phyloP scores from a whole-genome alignment of 2,329 filamentous ascomycete genomes.

The Pestalotiopsis sp. region DNA sequence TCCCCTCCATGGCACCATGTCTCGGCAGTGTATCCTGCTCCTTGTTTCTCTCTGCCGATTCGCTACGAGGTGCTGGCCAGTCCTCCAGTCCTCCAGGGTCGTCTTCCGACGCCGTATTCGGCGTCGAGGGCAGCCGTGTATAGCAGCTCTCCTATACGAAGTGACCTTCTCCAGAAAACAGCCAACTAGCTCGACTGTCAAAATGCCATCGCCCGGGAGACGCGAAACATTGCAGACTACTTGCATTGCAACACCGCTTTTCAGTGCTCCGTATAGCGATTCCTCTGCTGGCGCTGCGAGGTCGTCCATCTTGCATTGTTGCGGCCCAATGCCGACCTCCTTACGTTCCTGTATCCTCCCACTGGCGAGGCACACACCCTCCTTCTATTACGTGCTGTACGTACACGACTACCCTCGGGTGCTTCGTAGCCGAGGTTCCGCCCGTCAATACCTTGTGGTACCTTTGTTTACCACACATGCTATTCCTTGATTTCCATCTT shows the following conservation, averaged over 20 bases:
- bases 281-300: not conserved
- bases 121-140: not conserved
- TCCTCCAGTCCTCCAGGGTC: not conserved
- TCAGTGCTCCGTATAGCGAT: not conserved
- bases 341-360: not conserved
- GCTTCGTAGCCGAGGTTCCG: not conserved
- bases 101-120: not conserved
- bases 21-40: not conserved
- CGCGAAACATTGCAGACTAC: conserved; percentile 5
- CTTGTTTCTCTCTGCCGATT: not conserved
- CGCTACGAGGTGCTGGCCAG: not conserved
- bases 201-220: conserved; percentile 7
- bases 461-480: not conserved
- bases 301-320: not conserved
- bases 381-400: not conserved
- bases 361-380: not conserved
- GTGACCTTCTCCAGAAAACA: not conserved
- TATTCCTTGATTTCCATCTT: not conserved
- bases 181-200: not conserved
- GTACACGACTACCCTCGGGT: not conserved
- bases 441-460: not conserved
- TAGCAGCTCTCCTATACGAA: conserved; percentile 1
- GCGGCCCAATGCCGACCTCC: not conserved
- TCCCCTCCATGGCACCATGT: not conserved
- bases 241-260: not conserved